Base-by-base conservation (phyloP, 805 yeast genomes). In the Cyberlindnera meyerae region DNA sequence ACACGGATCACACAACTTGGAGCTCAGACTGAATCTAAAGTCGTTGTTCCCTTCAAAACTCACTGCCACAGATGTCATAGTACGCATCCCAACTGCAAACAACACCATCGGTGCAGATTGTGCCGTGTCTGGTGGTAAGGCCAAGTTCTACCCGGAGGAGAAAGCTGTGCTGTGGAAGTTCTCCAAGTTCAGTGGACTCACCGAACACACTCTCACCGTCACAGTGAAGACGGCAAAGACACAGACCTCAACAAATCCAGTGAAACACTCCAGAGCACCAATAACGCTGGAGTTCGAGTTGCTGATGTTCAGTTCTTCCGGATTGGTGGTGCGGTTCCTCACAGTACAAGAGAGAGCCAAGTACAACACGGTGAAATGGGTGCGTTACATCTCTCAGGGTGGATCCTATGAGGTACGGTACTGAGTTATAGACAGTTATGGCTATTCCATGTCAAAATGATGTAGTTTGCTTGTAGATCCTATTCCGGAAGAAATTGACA, bases 311-410 rank as follows among this genome's bases (percentile, higher is more conserved):
- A 78, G 89, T 11, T 67, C 82, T 42, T 79, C 90, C 8, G 94
- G 96, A 0, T 64, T 86, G 31, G 71, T 74, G 13, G 90, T 89
- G 26, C 72, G 82, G 43, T 82, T 74, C 55, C 66, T 89, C 48
- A 77, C 75, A 53, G 80, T 90, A 5, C 64, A 55, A 42, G 70
- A 89, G 63, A 62, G 70, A 57, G 51, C 61, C 8, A 74, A 74
- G 37, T 85, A 86, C 61, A 65, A 71, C 18, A 78, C 95, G 0
- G 77, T 84, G 16, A 90, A 89, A 56, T 87, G 95, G 95, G 94
- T 89, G 24, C 76, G 84, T 49, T 90, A 90, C 56, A 56, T 73
- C 12, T 71, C 90, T 1, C 74, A 71, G 42, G 78, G 90, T 0
- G 96, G 95, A 0, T 73, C 82, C 6, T 88, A 85, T 49, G 96